Base-by-base conservation (phyloP, 139 green algal species). In the Edaphochlamys debaryana region DNA sequence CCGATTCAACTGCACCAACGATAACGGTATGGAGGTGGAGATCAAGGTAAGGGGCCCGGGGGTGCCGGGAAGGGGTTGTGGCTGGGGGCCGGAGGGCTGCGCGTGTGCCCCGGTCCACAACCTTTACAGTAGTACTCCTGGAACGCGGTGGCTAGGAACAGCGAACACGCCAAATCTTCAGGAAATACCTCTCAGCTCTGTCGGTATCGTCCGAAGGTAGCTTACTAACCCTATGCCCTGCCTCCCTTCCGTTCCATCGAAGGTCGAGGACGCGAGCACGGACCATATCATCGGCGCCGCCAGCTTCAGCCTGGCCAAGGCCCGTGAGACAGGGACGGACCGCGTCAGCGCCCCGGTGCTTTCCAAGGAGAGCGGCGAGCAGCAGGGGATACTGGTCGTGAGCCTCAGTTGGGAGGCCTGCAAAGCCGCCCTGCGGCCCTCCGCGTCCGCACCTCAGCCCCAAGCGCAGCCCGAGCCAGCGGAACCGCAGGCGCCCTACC, bases 1-100 rank as follows among this genome's bases (percentile, higher is more conserved):
- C n/a, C 66, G n/a, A 29, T 75, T 83, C 77, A 73, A 83, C 62
- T 19, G 66, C 60, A 75, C 58, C 40, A 83, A 83, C 63, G 77
- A 83, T 20, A 83, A 83, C 45, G 42, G 37, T 27, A 7, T 83
- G 7, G 15, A 67, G 6, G 17, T 83, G 30, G 70, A 78, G 48
- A 30, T 78, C n/a, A 78, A 78, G 56, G 70, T 66, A n/a, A n/a
- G n/a, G n/a, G n/a, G n/a, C n/a, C n/a, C n/a, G n/a, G n/a, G n/a
- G n/a, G n/a, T n/a, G n/a, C n/a, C n/a, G n/a, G n/a, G n/a, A n/a
- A n/a, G n/a, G n/a, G n/a, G n/a, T 34, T 37, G 68, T 27, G 5
- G 42, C 38, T 38, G 34, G 52, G 17, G 52, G 52, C 8, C 8
- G 20, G 20, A 13, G 20, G 8, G 19, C 8, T 15, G 23, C 58